These are phyloP conservation scores for Panellus pusillus DNA, from an alignment of 768 basidiomycete genomes.

Conservation along the genomic window DNA sequence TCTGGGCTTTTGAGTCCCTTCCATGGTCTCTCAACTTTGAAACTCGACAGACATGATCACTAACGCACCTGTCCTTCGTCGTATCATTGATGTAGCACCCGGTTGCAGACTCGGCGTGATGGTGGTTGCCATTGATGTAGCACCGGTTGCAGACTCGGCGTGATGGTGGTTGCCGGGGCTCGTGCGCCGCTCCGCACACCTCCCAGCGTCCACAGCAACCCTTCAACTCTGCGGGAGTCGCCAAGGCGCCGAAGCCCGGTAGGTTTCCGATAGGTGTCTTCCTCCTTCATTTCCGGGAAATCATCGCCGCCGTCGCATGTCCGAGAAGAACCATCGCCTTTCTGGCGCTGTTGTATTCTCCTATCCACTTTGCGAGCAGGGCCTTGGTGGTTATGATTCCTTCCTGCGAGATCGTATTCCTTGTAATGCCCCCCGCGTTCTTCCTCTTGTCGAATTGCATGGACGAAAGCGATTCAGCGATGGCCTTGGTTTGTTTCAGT, in stretches of 20 bases:
- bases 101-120: too few species aligned
- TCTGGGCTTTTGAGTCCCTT: too few species aligned
- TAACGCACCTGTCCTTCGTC: too few species aligned
- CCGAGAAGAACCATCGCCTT: not conserved
- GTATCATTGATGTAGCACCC: too few species aligned
- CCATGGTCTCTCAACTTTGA: too few species aligned
- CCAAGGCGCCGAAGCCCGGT: not conserved
- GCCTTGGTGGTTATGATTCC: not conserved
- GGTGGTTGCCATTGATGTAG: too few species aligned
- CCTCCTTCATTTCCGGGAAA: slow-evolving; percentile 1
- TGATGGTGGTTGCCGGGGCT: too few species aligned
- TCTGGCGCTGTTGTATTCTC: not conserved
- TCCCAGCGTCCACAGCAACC: not conserved
- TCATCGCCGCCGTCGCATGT: not conserved
- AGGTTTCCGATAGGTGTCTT: not conserved
- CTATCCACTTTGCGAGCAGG: not conserved
- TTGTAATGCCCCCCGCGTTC: not conserved
- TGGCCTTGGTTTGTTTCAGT: not conserved
- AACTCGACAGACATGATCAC: too few species aligned
- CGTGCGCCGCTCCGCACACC: too few species aligned
- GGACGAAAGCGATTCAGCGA: not conserved
- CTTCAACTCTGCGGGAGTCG: not conserved
- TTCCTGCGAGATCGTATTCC: not conserved
- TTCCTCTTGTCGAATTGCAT: not conserved
- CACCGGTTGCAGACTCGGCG: too few species aligned